Evolutionary conservation across 2,329 filamentous ascomycete genomes (phyloP), one percentile per base, ranked within the genome.

Genomic region (Fusarium palustre): DNA sequence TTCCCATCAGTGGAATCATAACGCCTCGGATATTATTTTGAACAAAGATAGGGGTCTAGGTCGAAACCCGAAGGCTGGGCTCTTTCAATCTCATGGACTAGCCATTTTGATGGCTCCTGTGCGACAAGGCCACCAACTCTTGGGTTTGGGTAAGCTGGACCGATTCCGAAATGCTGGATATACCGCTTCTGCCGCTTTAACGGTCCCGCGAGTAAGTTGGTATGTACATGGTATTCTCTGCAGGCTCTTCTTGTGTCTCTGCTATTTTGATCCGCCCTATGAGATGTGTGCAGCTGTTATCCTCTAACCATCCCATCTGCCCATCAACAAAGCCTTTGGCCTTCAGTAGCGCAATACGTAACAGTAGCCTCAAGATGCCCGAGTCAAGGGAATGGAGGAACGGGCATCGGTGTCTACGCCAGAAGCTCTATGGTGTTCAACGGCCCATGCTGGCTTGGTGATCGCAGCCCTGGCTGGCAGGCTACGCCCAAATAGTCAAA

Each of bases 351-450:
- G 20, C 24, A 30, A 30, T 28, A 28, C 33, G 18, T 50, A 58
- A 24, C 48, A 60, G 41, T 53, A 66, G 68, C 38, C 41, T 59
- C 53, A 34, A 49, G 55, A 59, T 67, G 39, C 39, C 52, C 46
- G 64, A 71, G 70, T 73, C 68, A 71, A 71, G 58, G 45, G 59
- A 57, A 71, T 73, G 58, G 53, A 66, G 47, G 38, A 49, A 60
- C 64, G 47, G 42, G 57, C 31, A 48, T 64, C 45, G 24, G 33
- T 28, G 58, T 46, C 43, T 49, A 33, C 56, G 64, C 49, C 39
- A 42, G 46, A 58, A 43, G 49, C 58, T 68, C 41, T 38, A 56
- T 34, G 38, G 58, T 46, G 54, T 68, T 57, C 42, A 70, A 56
- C 16, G 46, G 42, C 62, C 57, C 34, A 66, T 54, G 59, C 53